These are phyloP conservation scores for Neurospora sp. DNA, from an alignment of 495 filamentous ascomycete genomes.

Conservation along the genomic window DNA sequence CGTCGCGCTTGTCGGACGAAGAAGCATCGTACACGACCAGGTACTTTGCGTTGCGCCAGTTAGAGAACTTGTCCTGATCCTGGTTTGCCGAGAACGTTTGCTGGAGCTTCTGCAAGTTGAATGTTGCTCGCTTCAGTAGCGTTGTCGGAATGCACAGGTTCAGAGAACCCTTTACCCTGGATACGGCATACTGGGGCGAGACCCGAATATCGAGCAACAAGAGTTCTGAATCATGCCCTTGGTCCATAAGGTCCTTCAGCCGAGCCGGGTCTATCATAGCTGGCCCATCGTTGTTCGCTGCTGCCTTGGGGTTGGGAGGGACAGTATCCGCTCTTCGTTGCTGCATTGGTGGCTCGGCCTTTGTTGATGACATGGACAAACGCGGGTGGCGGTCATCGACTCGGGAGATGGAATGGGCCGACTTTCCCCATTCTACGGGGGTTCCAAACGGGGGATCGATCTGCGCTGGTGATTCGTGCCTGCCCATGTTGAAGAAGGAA, in stretches of 20 bases:
- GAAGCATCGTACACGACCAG: slow-evolving; percentile 82
- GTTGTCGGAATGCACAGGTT: slow-evolving; percentile 96
- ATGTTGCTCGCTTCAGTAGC: slow-evolving; percentile 80
- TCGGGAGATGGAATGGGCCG: slow-evolving; percentile 25
- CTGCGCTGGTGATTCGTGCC: slow-evolving; percentile 28
- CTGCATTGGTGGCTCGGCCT: slow-evolving; percentile 10
- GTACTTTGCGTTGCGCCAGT: slow-evolving; percentile 61
- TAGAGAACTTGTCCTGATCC: slow-evolving; percentile 63
- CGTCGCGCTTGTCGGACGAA: slow-evolving; percentile 69
- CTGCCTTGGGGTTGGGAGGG: slow-evolving; percentile 24
- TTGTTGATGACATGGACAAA: slow-evolving; percentile 36
- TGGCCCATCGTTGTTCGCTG: slow-evolving; percentile 33
- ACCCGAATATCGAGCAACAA: slow-evolving; percentile 85
- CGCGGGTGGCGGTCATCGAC: slow-evolving; percentile 40
- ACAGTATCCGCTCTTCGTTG: slow-evolving; percentile 45
- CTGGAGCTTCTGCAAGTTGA: slow-evolving; percentile 80
- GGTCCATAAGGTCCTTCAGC: slow-evolving; percentile 56
- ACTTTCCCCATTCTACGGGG: slow-evolving; percentile 13
- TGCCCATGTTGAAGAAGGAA: slow-evolving; percentile 21
- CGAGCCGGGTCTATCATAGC: slow-evolving; percentile 53
- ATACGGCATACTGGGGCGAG: slow-evolving; percentile 66
- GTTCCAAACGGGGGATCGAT: slow-evolving; percentile 25
- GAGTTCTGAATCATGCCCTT: slow-evolving; percentile 40
- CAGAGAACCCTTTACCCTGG: slow-evolving; percentile 65
- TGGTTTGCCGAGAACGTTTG: slow-evolving; percentile 72